Evolutionary conservation across 1,284 basidiomycete species (phyloP).

Genomic region (Pseudozyma pruni): DNA sequence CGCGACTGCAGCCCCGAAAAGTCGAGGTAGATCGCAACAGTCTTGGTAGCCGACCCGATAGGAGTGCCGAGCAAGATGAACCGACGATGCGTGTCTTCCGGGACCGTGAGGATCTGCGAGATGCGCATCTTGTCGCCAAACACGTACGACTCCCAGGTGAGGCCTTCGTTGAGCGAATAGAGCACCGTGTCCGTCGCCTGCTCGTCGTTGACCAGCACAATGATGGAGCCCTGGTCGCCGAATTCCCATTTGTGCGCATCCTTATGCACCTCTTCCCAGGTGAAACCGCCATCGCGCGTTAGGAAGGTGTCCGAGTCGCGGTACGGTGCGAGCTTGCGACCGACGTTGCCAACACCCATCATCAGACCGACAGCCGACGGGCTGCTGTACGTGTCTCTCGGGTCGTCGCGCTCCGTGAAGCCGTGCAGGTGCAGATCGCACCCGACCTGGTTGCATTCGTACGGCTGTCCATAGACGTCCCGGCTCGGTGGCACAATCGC

Average conservation of each 20-base stretch:
- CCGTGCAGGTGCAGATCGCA: constrained; percentile 93
- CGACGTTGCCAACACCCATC: constrained; percentile 97
- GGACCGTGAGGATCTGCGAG: constrained; percentile 84
- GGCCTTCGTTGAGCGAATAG: constrained; percentile 88
- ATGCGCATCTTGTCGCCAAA: constrained; percentile 85
- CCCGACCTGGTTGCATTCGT: constrained; percentile 78
- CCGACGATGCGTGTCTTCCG: constrained; percentile 86
- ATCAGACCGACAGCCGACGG: constrained; percentile 91
- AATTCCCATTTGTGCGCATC: constrained; percentile 98
- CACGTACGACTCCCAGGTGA: constrained; percentile 85
- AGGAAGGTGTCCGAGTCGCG: constrained; percentile 93
- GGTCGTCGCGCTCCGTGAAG: constrained; percentile 90
- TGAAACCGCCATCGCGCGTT: constrained; percentile 94
- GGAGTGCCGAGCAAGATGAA: constrained; percentile 85
- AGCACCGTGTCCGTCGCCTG: constrained; percentile 87
- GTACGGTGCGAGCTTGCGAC: constrained; percentile 82
- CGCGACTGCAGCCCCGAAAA: constrained; percentile 76
- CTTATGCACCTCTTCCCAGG: constrained; percentile 98
- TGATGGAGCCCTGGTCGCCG: constrained; percentile 92
- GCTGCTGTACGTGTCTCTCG: constrained; percentile 88
- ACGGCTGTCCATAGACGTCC: constrained; percentile 82
- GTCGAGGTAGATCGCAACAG: constrained; percentile 86
- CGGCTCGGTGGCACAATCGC: constrained; percentile 77
- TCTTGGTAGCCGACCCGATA: constrained; percentile 70
- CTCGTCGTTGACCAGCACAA: constrained; percentile 95